Evolutionary conservation across 148 eudicot genomes (phyloP), one percentile per base, ranked within the genome.

Genomic region (Linanthus parryae): DNA sequence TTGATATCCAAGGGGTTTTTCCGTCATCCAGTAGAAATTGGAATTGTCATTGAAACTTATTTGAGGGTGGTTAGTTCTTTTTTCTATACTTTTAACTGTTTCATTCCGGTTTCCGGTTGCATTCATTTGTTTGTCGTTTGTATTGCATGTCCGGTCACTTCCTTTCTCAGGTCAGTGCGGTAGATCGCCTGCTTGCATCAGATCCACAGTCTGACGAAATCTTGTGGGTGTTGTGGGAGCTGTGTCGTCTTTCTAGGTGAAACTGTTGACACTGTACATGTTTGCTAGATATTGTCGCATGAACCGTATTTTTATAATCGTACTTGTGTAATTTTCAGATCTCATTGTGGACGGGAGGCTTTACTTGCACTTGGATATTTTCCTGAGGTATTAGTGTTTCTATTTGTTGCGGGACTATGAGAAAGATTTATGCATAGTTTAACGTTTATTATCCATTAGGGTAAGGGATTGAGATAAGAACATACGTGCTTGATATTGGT

Each of bases 281-380:
- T 68, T 49, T 44, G 39, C 50, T 47, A 43, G 24, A 25, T 55
- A 4, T 23, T 39, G 16, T 2, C 26, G 30, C 38, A 35, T 30
- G 19, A 18, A 6, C 29, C 7, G 20, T 57, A 25, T 15, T 48
- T 48, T 28, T 21, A 30, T 25, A 52, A 1, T 30, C 25, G 15
- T 54, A 2, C 60, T 23, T 25, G 52, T 56, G 22, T 63, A 56
- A 41, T 56, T 21, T 79, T 66, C 73, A 94, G 99, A 78, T 79
- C 95, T 59, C 73, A 78, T 50, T 85, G 85, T 80, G 99, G 99
- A 36, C 95, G 95, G 48, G 94, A 87, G 70, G 96, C 99, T 61
- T 68, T 94, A 68, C 71, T 85, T 68, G 76, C 83, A 66, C 73
- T 94, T 52, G 80, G 74, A 46, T 76, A 82, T 68, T 88, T 88